phyloP scores from a whole-genome alignment of 1,284 basidiomycete genomes.

The Leccinum pallidistipes region DNA sequence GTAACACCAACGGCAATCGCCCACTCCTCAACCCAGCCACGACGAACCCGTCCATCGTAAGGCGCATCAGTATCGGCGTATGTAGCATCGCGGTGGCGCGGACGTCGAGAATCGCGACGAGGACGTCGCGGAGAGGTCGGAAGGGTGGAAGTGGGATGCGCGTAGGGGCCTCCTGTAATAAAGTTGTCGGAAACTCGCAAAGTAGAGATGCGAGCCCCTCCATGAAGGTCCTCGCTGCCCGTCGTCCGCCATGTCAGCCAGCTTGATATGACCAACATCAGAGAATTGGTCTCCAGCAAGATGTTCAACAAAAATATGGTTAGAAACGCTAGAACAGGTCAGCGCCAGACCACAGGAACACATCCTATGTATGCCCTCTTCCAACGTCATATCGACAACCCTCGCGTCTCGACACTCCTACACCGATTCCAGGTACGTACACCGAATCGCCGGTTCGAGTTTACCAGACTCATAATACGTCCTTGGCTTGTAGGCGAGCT shows the following conservation, averaged over 20 bases:
- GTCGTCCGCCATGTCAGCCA: constrained; percentile 39
- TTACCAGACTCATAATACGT: too few relatives aligned
- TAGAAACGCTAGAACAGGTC: background rate
- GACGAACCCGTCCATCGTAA: too few relatives aligned
- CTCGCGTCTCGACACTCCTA: constrained; percentile 42
- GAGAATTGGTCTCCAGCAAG: constrained; percentile 62
- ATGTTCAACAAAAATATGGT: constrained; percentile 43
- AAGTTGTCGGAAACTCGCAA: background rate
- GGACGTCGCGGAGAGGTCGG: constrained; percentile 22
- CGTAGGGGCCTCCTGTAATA: constrained; percentile 43
- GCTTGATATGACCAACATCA: constrained; percentile 51
- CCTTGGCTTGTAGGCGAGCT: too few relatives aligned
- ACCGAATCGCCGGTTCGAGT: too few relatives aligned
- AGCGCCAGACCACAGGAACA: constrained; percentile 35
- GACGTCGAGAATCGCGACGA: too few relatives aligned
- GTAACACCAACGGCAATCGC: too few relatives aligned
- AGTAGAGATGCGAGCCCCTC: constrained; percentile 7
- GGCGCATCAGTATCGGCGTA: too few relatives aligned
- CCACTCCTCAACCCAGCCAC: too few relatives aligned
- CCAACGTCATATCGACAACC: constrained; percentile 44
- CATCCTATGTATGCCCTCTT: constrained; percentile 36
- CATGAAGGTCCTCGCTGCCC: constrained; percentile 32
- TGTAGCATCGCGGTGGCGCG: too few relatives aligned
- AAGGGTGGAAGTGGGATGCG: constrained; percentile 55
- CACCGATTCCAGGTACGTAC: too few relatives aligned